phyloP scores from a whole-genome alignment of 768 basidiomycete genomes.

The Leccinum pellstonianum region DNA sequence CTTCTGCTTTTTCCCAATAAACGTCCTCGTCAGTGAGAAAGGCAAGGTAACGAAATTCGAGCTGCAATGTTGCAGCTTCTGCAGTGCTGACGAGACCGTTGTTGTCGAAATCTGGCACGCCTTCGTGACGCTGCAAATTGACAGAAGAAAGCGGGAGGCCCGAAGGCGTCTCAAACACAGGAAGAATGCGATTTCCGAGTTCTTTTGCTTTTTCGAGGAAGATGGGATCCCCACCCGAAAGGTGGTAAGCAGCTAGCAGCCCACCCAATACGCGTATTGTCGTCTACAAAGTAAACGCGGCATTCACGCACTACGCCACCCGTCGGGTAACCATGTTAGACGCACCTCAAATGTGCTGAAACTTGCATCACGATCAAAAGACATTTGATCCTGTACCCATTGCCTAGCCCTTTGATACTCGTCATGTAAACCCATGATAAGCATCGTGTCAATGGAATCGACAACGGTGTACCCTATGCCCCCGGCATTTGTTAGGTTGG shows the following conservation, averaged over 20 bases:
- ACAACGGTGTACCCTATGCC: constrained; percentile 88
- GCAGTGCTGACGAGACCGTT: constrained; percentile 71
- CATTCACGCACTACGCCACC: constrained; percentile 1
- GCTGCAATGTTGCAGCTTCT: constrained; percentile 84
- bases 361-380: constrained; percentile 72
- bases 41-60: constrained; percentile 89
- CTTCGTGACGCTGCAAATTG: constrained; percentile 64
- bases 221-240: constrained; percentile 64
- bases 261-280: constrained; percentile 93
- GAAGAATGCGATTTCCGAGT: constrained; percentile 81
- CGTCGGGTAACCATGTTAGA: not conserved
- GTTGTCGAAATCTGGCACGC: constrained; percentile 59
- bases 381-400: constrained; percentile 71
- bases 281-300: constrained; percentile 49
- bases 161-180: constrained; percentile 76
- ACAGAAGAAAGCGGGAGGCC: constrained; percentile 81
- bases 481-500: constrained; percentile 75
- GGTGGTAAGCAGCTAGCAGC: constrained; percentile 80
- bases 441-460: constrained; percentile 85
- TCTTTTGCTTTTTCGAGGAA: constrained; percentile 79
- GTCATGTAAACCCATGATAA: constrained; percentile 77
- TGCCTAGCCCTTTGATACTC: constrained; percentile 75
- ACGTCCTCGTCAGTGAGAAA: constrained; percentile 69
- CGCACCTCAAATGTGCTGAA: constrained; percentile 92
- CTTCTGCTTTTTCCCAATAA: constrained; percentile 83